Conservation (phyloP, 225 moss, liverwort and hornwort species). For the Takakia lepidozioides region DNA sequence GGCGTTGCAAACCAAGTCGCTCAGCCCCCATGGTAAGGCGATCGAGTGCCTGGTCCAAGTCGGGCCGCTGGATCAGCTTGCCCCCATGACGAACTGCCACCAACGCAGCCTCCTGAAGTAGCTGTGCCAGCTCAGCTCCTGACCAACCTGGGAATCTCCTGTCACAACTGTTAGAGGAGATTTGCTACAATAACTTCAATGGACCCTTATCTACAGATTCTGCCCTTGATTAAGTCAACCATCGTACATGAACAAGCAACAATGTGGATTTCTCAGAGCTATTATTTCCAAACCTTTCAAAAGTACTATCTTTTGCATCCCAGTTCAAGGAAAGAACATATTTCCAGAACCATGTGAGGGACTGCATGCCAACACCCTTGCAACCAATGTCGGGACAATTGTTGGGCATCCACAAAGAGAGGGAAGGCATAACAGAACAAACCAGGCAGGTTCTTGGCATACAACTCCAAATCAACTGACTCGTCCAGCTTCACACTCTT, state of each 20-base stretch:
- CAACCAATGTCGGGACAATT: no score
- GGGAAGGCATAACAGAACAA: conserved; percentile 1
- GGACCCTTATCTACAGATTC: no score
- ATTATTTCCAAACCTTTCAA: no score
- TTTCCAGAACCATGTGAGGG: no score
- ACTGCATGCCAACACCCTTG: no score
- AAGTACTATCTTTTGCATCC: no score
- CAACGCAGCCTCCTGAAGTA: conserved; percentile 90
- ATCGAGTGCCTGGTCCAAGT: conserved; percentile 94
- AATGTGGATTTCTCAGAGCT: no score
- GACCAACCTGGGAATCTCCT: conserved; percentile 89
- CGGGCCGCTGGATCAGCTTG: conserved; percentile 56
- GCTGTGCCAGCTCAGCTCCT: conserved; percentile 92
- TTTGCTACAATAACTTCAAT: no score
- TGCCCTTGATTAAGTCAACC: no score
- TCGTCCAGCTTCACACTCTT: conserved; percentile 88
- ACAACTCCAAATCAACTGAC: conserved; percentile 77
- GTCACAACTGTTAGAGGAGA: no score
- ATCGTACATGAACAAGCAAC: no score
- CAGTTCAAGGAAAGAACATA: no score
- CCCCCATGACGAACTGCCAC: conserved; percentile 93
- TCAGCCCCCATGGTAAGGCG: conserved; percentile 96
- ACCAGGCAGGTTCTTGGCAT: conserved; percentile 96
- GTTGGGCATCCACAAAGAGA: background rate
- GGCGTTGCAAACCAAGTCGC: conserved; percentile 74